phyloP scores from a whole-genome alignment of 805 yeast genomes.

The Sugiyamaella americana region DNA sequence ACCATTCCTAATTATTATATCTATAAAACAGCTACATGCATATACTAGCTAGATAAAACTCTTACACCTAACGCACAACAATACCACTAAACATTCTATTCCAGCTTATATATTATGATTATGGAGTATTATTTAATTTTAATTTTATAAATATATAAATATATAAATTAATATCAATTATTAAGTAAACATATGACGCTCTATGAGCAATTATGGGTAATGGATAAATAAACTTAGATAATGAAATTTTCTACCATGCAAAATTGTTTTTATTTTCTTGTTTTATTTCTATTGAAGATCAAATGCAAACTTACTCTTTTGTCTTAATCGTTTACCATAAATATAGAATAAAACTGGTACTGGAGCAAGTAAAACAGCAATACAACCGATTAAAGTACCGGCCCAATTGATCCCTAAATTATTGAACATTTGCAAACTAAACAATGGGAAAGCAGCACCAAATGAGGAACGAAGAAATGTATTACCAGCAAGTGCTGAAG shows the following conservation, averaged over 20 bases:
- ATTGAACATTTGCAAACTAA: slow-evolving; percentile 64
- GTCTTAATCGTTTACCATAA: slow-evolving; percentile 54
- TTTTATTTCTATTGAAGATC: slow-evolving; percentile 1
- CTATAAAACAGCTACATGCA: too few relatives aligned
- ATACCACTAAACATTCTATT: too few relatives aligned
- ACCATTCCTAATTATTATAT: too few relatives aligned
- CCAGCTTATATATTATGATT: too few relatives aligned
- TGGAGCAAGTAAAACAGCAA: slow-evolving; percentile 52
- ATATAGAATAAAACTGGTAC: slow-evolving; percentile 63
- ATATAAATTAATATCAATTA: too few relatives aligned
- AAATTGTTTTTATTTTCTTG: neutral
- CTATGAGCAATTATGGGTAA: neutral
- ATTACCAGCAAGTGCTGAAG: slow-evolving; percentile 74
- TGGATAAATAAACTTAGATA: neutral
- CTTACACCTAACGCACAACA: too few relatives aligned
- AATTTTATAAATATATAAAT: too few relatives aligned
- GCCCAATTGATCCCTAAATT: slow-evolving; percentile 76
- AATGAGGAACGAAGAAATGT: slow-evolving; percentile 63
- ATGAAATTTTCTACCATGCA: slow-evolving; percentile 4
- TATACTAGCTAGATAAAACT: too few relatives aligned
- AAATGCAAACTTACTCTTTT: slow-evolving; percentile 50
- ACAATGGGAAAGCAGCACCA: slow-evolving; percentile 70
- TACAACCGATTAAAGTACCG: slow-evolving; percentile 61
- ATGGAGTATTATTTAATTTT: too few relatives aligned
- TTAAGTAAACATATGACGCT: slow-evolving; percentile 1